These are phyloP conservation scores for Puccinia triticina DNA, from an alignment of 1,284 basidiomycete species.

Conservation along the genomic window DNA sequence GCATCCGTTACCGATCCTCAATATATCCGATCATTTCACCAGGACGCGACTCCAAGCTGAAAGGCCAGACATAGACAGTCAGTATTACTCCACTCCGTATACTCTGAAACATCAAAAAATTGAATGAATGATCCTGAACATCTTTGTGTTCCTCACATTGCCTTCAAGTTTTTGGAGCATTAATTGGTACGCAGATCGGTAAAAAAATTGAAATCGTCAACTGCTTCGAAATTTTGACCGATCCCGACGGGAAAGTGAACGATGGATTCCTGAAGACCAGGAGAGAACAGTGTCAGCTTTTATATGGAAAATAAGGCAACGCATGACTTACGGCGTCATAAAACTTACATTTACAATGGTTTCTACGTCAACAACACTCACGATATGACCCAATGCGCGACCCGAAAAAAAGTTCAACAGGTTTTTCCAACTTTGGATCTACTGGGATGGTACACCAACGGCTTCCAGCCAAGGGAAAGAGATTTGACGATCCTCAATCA, in stretches of 20 bases:
- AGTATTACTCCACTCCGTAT: background rate
- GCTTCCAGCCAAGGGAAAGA: constrained; percentile 69
- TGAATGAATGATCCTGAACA: background rate
- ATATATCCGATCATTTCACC: constrained; percentile 92
- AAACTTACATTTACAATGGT: background rate
- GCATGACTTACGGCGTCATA: background rate
- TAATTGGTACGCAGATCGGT: constrained; percentile 91
- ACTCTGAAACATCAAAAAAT: background rate
- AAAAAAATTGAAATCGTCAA: constrained; percentile 95
- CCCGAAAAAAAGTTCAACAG: constrained; percentile 75
- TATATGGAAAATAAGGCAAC: constrained; percentile 10
- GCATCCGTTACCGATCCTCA: constrained; percentile 92
- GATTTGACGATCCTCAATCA: constrained; percentile 85
- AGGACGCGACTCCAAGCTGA: constrained; percentile 76
- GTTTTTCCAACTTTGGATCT: constrained; percentile 95
- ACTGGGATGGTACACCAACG: constrained; percentile 94
- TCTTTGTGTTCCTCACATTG: background rate
- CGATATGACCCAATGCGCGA: background rate
- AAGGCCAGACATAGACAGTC: background rate
- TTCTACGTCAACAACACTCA: background rate
- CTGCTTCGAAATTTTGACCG: constrained; percentile 81
- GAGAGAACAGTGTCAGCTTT: constrained; percentile 79
- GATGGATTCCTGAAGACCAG: constrained; percentile 78
- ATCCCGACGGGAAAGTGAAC: constrained; percentile 64
- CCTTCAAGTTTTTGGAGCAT: constrained; percentile 77